phyloP scores from a whole-genome alignment of 257 asterid species.

The Sherardia arvensis region DNA sequence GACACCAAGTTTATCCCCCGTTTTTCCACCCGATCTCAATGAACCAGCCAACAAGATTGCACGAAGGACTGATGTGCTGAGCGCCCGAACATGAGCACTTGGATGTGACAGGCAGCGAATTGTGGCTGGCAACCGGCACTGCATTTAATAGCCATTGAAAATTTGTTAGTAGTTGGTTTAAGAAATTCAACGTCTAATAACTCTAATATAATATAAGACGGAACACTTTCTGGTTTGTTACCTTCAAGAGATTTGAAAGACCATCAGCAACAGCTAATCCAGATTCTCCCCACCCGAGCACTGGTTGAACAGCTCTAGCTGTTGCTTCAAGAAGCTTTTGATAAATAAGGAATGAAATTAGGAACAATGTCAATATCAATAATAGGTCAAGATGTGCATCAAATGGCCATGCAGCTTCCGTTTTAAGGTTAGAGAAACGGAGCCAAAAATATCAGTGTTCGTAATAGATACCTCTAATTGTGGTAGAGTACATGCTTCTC shows the following conservation, averaged over 20 bases:
- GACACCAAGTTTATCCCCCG: constrained; percentile 25
- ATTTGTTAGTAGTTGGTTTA: constrained; percentile 9
- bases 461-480: constrained; percentile 72
- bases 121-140: constrained; percentile 94
- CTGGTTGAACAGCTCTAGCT: constrained; percentile 87
- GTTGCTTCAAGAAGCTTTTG: constrained; percentile 89
- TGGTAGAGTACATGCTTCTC: constrained; percentile 98
- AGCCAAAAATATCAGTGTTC: not conserved
- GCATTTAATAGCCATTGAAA: constrained; percentile 17
- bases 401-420: not conserved
- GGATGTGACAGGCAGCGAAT: constrained; percentile 88
- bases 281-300: constrained; percentile 92
- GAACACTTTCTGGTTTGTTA: constrained; percentile 18
- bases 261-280: constrained; percentile 90
- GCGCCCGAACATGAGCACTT: constrained; percentile 96
- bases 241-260: constrained; percentile 84
- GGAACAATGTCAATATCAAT: not conserved
- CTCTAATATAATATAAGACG: too few species aligned
- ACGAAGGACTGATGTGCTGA: constrained; percentile 86
- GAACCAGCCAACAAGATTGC: constrained; percentile 61
- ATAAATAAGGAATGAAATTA: constrained; percentile 9
- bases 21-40: constrained; percentile 31
- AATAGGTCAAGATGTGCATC: not conserved
- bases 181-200: not conserved
- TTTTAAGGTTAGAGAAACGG: not conserved